phyloP scores from a whole-genome alignment of 1,284 basidiomycete genomes.

The Trichosporon coremiiforme region DNA sequence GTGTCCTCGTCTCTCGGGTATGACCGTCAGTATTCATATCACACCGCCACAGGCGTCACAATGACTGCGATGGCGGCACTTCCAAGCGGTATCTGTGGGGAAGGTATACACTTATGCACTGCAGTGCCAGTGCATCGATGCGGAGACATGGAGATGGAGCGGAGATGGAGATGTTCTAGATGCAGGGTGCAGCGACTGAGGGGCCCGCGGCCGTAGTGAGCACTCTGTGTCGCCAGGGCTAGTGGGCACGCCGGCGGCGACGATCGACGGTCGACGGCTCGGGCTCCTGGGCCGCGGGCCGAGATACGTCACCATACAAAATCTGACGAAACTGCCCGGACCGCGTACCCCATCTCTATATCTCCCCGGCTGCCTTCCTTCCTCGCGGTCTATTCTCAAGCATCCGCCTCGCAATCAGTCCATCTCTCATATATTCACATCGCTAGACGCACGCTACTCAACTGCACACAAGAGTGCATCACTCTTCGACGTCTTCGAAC shows the following conservation, averaged over 20 bases:
- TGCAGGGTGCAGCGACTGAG: not conserved
- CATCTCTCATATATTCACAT: not conserved
- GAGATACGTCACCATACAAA: slow-evolving; percentile 12
- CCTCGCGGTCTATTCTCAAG: not conserved
- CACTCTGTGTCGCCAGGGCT: not conserved
- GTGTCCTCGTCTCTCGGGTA: not conserved
- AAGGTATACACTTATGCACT: no score
- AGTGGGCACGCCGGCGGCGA: not conserved
- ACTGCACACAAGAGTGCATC: not conserved
- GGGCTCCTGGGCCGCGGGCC: slow-evolving; percentile 1
- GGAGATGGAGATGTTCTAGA: not conserved
- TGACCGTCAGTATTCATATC: not conserved
- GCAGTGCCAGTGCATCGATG: not conserved
- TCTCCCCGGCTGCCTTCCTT: not conserved
- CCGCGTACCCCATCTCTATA: not conserved
- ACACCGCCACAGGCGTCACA: not conserved
- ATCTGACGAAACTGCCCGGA: not conserved
- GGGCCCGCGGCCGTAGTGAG: not conserved
- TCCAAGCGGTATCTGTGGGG: not conserved
- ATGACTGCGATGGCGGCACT: not conserved
- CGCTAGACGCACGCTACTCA: not conserved
- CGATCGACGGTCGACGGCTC: not conserved
- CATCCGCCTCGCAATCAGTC: not conserved
- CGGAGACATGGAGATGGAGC: not conserved
- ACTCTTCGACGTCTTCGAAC: not conserved